These are phyloP conservation scores for Colletotrichum somersetense DNA, from an alignment of 2,329 filamentous ascomycete genomes.

Conservation along the genomic window DNA sequence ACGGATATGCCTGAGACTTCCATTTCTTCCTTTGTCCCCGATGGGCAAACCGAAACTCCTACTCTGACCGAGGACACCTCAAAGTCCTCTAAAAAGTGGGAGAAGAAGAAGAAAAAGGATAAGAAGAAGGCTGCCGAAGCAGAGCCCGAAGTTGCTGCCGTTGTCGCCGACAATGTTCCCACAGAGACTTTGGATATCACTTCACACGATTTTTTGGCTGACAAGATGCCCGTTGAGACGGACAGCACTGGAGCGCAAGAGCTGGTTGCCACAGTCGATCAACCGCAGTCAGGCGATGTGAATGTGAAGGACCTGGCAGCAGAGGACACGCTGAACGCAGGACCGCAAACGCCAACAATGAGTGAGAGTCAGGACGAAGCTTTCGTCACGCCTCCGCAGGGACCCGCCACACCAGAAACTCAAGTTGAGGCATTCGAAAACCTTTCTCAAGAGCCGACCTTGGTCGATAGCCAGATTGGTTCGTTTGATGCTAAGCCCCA, in stretches of 20 bases:
- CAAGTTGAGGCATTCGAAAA: slow-evolving; percentile 12
- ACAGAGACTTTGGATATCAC: background rate
- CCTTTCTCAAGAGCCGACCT: slow-evolving; percentile 24
- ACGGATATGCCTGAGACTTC: slow-evolving; percentile 8
- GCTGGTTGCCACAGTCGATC: background rate
- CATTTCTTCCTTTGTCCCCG: slow-evolving; percentile 28
- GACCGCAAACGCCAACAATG: slow-evolving; percentile 24
- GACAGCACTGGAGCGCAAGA: background rate
- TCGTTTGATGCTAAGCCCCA: slow-evolving; percentile 26
- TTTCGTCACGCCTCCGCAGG: slow-evolving; percentile 21
- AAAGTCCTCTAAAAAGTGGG: slow-evolving; percentile 28
- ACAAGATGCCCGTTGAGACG: background rate
- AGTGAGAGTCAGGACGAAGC: slow-evolving; percentile 17
- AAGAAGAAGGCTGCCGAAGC: slow-evolving; percentile 42
- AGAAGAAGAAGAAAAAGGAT: slow-evolving; percentile 44
- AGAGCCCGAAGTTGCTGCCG: background rate
- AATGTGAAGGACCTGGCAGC: background rate
- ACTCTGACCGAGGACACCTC: slow-evolving; percentile 19
- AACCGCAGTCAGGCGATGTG: background rate
- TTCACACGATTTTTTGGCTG: background rate
- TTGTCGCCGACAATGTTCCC: background rate
- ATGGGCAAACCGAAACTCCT: slow-evolving; percentile 9
- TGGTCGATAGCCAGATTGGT: slow-evolving; percentile 33
- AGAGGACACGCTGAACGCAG: slow-evolving; percentile 1
- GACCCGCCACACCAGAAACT: background rate